Percentiles rank a stretch among this genome's conserved stretches.
phyloP scores from a whole-genome alignment of 2,329 filamentous ascomycete genomes.

The Periglandula ipomoeae region DNA sequence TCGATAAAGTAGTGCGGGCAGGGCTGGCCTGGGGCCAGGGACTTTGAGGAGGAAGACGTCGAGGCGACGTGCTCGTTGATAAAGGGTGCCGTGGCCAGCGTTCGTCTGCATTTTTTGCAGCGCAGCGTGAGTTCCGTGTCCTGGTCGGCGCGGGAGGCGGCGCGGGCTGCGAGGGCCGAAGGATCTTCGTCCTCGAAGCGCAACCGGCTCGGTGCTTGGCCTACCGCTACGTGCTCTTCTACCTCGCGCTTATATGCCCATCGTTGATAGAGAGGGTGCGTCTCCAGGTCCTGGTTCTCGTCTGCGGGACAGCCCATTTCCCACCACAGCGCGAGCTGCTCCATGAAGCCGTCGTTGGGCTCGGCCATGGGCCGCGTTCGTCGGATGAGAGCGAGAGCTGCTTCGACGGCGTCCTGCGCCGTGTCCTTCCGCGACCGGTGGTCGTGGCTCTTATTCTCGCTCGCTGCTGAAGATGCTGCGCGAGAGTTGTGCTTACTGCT shows the following conservation, averaged over 20 bases:
- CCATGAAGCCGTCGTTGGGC: conserved; percentile 87
- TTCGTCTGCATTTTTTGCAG: conserved; percentile 83
- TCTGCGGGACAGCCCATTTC: conserved; percentile 67
- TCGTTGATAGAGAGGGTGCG: conserved; percentile 70
- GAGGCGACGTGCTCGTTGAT: conserved; percentile 49
- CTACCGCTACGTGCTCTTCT: conserved; percentile 53
- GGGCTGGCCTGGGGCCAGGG: conserved; percentile 7
- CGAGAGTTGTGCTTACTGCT: conserved; percentile 3
- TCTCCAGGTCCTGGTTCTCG: conserved; percentile 41
- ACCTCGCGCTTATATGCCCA: conserved; percentile 50
- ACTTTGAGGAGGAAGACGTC: background rate
- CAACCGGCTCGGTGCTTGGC: conserved; percentile 72
- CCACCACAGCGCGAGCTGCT: conserved; percentile 79
- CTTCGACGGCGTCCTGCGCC: conserved; percentile 38
- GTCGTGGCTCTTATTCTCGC: conserved; percentile 5
- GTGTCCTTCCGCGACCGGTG: conserved; percentile 22
- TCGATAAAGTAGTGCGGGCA: conserved; percentile 90
- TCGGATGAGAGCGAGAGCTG: conserved; percentile 60
- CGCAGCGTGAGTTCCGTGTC: conserved; percentile 39
- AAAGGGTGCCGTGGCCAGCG: conserved; percentile 48
- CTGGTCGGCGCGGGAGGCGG: conserved; percentile 1
- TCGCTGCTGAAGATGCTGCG: background rate
- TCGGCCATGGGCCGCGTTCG: conserved; percentile 68
- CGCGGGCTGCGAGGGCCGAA: background rate
- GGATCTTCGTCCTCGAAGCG: conserved; percentile 70